phyloP scores from a whole-genome alignment of 257 asterid species.

The Ilex aquifolium region DNA sequence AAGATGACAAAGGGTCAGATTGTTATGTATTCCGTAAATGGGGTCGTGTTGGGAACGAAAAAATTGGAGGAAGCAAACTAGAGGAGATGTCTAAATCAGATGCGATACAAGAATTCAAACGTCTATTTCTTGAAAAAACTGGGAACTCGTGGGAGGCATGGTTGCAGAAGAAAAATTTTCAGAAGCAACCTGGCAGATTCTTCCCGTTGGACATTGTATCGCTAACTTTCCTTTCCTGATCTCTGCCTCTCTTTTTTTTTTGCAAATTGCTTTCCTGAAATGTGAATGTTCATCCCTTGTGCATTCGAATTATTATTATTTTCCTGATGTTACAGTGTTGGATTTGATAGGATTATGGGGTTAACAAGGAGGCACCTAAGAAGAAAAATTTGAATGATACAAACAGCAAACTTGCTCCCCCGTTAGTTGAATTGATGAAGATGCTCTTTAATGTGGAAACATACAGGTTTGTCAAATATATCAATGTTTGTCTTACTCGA shows the following conservation, averaged over 20 bases:
- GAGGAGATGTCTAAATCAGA: conserved; percentile 55
- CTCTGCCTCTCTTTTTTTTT: conserved; percentile 5
- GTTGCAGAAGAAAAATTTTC: conserved; percentile 56
- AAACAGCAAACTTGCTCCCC: conserved; percentile 66
- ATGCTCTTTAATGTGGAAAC: conserved; percentile 93
- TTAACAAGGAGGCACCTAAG: conserved; percentile 42
- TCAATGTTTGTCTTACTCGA: conserved; percentile 5
- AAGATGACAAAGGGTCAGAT: conserved; percentile 82
- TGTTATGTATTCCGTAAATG: conserved; percentile 91
- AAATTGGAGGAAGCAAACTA: conserved; percentile 73
- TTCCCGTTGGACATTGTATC: conserved; percentile 83
- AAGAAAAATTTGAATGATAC: conserved; percentile 49
- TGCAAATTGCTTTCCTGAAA: neutral
- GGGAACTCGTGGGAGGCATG: conserved; percentile 92
- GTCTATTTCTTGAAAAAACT: conserved; percentile 81
- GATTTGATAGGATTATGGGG: conserved; percentile 82
- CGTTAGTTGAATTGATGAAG: conserved; percentile 74
- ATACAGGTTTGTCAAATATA: conserved; percentile 54
- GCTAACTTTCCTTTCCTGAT: conserved; percentile 12
- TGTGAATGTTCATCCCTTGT: conserved; percentile 1
- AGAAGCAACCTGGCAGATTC: conserved; percentile 88
- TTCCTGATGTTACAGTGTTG: conserved; percentile 7
- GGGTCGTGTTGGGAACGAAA: conserved; percentile 98
- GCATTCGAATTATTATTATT: conserved; percentile 11
- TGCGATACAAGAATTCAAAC: conserved; percentile 73